A percentile compares a stretch with the other conserved stretches of the same genome.
Evolutionary conservation across 192 early-diverging fungal genomes (phyloP).

Genomic region (Coemansia sp.): DNA sequence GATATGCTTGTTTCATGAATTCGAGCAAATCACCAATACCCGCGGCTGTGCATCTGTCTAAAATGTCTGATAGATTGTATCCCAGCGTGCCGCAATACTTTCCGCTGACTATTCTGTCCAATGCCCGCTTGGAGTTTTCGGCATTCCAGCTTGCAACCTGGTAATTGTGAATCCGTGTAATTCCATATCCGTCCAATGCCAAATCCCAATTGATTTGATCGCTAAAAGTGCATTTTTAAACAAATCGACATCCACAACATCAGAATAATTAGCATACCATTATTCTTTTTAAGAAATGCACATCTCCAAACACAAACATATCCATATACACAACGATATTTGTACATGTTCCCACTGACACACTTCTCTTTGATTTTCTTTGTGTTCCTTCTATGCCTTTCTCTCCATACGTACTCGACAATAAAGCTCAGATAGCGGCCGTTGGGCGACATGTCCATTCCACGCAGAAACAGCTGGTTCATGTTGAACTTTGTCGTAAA

Average conservation of each 20-base stretch:
- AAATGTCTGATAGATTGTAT: conserved; percentile 36
- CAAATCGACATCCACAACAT: background rate
- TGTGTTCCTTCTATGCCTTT: too few relatives aligned
- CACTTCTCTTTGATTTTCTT: background rate
- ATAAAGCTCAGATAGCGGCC: conserved; percentile 37
- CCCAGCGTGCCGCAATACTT: conserved; percentile 25
- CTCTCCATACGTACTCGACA: conserved; percentile 20
- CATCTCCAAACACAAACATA: too few relatives aligned
- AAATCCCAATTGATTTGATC: conserved; percentile 46
- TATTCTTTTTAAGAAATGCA: too few relatives aligned
- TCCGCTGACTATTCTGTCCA: conserved; percentile 14
- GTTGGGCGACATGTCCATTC: conserved; percentile 32
- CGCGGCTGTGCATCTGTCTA: conserved; percentile 14
- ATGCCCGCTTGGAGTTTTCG: conserved; percentile 7
- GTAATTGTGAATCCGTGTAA: conserved; percentile 46
- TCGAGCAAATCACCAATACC: conserved; percentile 10
- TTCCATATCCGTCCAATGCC: conserved; percentile 16
- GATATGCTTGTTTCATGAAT: conserved; percentile 11
- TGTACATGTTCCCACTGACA: background rate
- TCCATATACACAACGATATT: too few relatives aligned
- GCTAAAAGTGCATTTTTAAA: background rate
- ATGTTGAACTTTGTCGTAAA: conserved; percentile 55
- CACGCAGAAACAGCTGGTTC: conserved; percentile 30
- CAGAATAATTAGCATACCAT: too few relatives aligned
- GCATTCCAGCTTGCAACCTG: conserved; percentile 33